Base-by-base conservation (phyloP, 306 rosid genomes). In the Cicer bijugum region DNA sequence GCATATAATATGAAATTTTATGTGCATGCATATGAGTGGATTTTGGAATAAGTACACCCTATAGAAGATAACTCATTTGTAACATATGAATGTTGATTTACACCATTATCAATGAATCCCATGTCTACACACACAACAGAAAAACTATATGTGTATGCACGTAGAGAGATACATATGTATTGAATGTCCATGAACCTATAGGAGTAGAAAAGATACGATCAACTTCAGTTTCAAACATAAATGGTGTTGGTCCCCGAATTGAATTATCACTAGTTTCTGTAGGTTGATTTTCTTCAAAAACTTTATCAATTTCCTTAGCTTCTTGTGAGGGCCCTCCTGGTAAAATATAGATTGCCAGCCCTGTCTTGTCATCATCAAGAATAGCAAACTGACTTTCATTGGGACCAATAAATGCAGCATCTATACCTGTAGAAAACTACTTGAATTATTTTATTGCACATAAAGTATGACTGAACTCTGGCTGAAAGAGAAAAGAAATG, bases 191-290 rank as follows among this genome's bases (percentile, higher is more conserved):
- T 46, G 80, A 82, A 95, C 99, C 99, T 90, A 91, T 47, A 64
- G 99, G 99, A 86, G 97, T 84, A 63, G 96, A 87, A 80, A 91
- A 91, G 83, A 95, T 95, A 65, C 96, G 93, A 84, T 95, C 97
- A 59, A 89, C 88, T 84, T 91, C 97, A 81, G 85, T 86, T 77
- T 95, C 97, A 85, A 95, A 95, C 91, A 89, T 53, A 88, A 88
- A 95, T 57, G 88, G 95, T 37, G 78, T 48, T 35, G 97, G 99
- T 38, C 93, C 97, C 46, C 72, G 79, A 66, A 89, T 77, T 69
- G 92, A 81, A 59, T 79, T 60, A 69, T 17, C 66, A 14, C 42
- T 88, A 69, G 84, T 16, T 53, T 89, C 88, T 28, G 78, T 62
- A 50, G 85, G 68, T 80, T 86, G 90, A 80, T 76, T 86, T 71